Conservation (phyloP, 257 asterid genomes). For the Rehmannia glutinosa region DNA sequence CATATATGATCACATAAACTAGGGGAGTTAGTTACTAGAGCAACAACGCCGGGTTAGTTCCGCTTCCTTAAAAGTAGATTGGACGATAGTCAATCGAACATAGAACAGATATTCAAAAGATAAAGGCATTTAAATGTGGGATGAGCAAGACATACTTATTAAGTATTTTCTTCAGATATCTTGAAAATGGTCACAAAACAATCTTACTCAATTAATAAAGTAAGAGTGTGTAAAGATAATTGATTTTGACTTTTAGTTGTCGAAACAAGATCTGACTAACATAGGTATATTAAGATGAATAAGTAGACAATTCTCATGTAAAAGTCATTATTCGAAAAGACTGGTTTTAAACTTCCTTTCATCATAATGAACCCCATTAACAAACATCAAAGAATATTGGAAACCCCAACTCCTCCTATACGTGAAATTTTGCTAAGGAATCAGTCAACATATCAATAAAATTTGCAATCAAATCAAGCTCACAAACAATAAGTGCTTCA, state of each 20-base stretch:
- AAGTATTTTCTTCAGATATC: too few species aligned
- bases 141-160: background rate
- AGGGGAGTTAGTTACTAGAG: too few species aligned
- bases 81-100: background rate
- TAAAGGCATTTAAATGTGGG: background rate
- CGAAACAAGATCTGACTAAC: too few species aligned
- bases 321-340: background rate
- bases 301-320: background rate
- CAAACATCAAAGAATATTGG: too few species aligned
- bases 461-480: background rate
- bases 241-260: too few species aligned
- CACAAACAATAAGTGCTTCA: background rate
- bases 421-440: background rate
- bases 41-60: too few species aligned
- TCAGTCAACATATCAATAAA: background rate
- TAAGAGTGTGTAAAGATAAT: too few species aligned
- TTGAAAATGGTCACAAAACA: too few species aligned
- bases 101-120: background rate
- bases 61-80: too few species aligned
- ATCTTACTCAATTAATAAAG: too few species aligned
- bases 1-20: too few species aligned
- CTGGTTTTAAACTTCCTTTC: background rate
- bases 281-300: background rate
- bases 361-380: background rate
- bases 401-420: too few species aligned